Conservation (phyloP, 208 protist genomes). For the Acanthamoeba triangularis region DNA sequence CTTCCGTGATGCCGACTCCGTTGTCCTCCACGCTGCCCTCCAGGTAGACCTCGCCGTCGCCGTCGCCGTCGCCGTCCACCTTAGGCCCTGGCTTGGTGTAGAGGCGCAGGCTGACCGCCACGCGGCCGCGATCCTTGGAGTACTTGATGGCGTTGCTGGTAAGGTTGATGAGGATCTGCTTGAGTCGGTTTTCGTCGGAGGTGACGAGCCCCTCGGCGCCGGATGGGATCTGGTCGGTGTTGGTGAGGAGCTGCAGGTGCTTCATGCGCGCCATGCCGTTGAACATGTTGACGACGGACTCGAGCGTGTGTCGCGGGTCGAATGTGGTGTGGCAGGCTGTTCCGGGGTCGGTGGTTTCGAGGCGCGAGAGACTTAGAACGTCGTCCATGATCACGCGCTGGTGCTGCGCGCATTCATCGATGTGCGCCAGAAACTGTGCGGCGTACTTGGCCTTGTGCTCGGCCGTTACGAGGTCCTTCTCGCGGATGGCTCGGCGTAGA, state of each 20-base stretch:
- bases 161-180: constrained; percentile 44
- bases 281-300: constrained; percentile 8
- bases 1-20: constrained; percentile 27
- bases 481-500: not conserved
- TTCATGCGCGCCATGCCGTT: not conserved
- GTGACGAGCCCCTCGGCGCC: not conserved
- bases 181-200: constrained; percentile 8
- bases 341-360: not conserved
- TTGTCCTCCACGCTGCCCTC: constrained; percentile 69
- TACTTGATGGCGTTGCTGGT: not conserved
- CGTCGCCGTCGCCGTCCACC: not conserved
- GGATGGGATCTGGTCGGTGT: not conserved
- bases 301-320: constrained; percentile 4
- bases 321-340: not conserved
- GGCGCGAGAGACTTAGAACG: constrained; percentile 15
- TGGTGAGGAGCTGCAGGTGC: not conserved
- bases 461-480: not conserved
- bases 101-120: not conserved
- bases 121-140: not conserved
- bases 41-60: not conserved
- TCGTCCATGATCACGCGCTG: constrained; percentile 61
- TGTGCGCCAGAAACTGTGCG: not conserved
- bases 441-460: not conserved
- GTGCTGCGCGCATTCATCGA: constrained; percentile 36
- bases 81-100: not conserved